A percentile compares a stretch with the other conserved stretches of the same genome.
Conservation (phyloP, 2,329 filamentous ascomycete species). For the Daldinia sp. region DNA sequence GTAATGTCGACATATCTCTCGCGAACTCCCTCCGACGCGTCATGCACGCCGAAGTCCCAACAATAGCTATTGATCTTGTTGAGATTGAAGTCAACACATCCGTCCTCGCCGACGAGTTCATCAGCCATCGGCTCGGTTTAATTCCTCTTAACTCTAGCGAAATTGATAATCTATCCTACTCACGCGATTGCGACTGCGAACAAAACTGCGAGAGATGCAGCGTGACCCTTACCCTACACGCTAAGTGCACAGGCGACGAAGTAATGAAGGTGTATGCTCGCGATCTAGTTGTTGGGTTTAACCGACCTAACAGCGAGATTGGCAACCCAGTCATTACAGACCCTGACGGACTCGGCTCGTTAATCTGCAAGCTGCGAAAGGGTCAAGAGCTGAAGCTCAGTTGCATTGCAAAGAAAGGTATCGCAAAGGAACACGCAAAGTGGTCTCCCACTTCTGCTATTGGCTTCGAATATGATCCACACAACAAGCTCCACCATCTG, state of each 20-base stretch:
- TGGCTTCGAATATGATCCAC: conserved; percentile 97
- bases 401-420: conserved; percentile 97
- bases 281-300: conserved; percentile 80
- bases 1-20: conserved; percentile 88
- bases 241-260: conserved; percentile 85
- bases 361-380: conserved; percentile 90
- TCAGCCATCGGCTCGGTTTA: conserved; percentile 90
- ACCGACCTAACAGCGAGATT: conserved; percentile 77
- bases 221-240: conserved; percentile 85
- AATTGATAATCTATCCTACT: conserved; percentile 85
- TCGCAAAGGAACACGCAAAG: conserved; percentile 98
- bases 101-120: conserved; percentile 96
- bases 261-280: conserved; percentile 95
- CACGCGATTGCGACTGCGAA: conserved; percentile 96
- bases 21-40: conserved; percentile 92
- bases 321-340: conserved; percentile 88
- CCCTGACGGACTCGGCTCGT: conserved; percentile 80
- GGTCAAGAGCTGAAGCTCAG: conserved; percentile 91
- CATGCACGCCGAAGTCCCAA: conserved; percentile 94
- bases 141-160: conserved; percentile 88
- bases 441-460: conserved; percentile 95
- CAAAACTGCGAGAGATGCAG: conserved; percentile 94
- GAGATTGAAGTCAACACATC: conserved; percentile 94
- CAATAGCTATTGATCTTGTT: conserved; percentile 93
- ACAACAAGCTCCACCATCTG: conserved; percentile 93